These are phyloP conservation scores for Linnemannia schmuckeri DNA, from an alignment of 192 early-diverging fungal genomes.

Conservation along the genomic window DNA sequence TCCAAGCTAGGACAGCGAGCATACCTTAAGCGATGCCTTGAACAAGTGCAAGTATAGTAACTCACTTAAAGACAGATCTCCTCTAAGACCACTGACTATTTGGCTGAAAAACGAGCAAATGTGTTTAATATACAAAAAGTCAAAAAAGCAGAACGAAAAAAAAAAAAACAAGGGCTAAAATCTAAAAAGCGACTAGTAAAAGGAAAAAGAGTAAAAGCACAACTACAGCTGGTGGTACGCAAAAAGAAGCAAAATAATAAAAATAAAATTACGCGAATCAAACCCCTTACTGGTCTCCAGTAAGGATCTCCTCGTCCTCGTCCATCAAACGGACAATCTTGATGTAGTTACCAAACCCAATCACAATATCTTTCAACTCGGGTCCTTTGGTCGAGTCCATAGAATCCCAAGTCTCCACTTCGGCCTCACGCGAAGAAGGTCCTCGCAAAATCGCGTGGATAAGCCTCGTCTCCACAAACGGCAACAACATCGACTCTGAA, in stretches of 20 bases:
- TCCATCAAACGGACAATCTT: conserved; percentile 41
- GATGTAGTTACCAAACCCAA: conserved; percentile 54
- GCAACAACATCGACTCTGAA: conserved; percentile 23
- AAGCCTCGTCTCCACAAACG: conserved; percentile 46
- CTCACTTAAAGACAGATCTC: too few species aligned
- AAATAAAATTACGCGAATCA: background rate
- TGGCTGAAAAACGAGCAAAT: background rate
- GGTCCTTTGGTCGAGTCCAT: background rate
- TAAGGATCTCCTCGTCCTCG: conserved; percentile 31
- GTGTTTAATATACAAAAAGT: background rate
- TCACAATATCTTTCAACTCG: conserved; percentile 33
- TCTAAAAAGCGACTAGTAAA: conserved; percentile 4
- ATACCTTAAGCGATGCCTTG: background rate
- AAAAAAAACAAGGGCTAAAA: background rate
- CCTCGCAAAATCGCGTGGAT: conserved; percentile 16
- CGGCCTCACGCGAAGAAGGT: background rate
- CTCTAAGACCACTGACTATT: too few species aligned
- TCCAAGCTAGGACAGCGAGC: background rate
- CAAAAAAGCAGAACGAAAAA: background rate
- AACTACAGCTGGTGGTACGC: background rate
- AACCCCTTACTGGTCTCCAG: background rate
- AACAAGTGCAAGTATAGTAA: background rate
- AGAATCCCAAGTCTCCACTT: background rate
- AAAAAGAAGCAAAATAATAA: background rate
- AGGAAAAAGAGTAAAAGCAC: background rate